Conservation (phyloP, 345 rosid genomes). For the Alliaria petiolata region DNA sequence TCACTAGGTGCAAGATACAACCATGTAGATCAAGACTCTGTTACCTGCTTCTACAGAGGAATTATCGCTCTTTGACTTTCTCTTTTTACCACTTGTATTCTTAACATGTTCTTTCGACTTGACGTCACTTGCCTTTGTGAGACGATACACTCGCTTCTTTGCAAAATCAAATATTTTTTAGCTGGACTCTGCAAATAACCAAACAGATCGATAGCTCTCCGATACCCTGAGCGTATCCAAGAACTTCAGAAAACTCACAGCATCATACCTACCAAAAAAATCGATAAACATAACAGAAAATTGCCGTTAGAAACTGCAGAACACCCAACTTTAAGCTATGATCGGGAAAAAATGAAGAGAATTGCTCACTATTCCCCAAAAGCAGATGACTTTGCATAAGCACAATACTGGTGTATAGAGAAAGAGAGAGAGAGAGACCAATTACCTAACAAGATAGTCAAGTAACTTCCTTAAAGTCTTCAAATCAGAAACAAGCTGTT, state of each 20-base stretch:
- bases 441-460: constrained; percentile 95
- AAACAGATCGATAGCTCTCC: constrained; percentile 95
- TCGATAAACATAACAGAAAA: not conserved
- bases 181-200: constrained; percentile 99
- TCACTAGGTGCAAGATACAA: not conserved
- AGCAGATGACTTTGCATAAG: not conserved
- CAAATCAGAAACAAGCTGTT: constrained; percentile 96
- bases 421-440: no score
- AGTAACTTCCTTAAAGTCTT: constrained; percentile 91
- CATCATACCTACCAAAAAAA: constrained; percentile 73
- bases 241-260: constrained; percentile 92
- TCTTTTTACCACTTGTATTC: constrained; percentile 48
- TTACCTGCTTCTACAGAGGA: constrained; percentile 34
- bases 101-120: constrained; percentile 42
- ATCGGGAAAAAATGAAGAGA: not conserved
- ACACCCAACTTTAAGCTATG: not conserved
- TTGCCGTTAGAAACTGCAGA: not conserved
- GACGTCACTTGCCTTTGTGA: constrained; percentile 47
- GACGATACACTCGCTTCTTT: constrained; percentile 83
- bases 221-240: constrained; percentile 94
- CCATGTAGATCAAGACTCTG: not conserved
- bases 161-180: constrained; percentile 96
- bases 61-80: constrained; percentile 45
- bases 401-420: not conserved
- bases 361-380: not conserved